Evolutionary conservation across 371 early-diverging fungal species (phyloP).

Genomic region (Mucor indicus): DNA sequence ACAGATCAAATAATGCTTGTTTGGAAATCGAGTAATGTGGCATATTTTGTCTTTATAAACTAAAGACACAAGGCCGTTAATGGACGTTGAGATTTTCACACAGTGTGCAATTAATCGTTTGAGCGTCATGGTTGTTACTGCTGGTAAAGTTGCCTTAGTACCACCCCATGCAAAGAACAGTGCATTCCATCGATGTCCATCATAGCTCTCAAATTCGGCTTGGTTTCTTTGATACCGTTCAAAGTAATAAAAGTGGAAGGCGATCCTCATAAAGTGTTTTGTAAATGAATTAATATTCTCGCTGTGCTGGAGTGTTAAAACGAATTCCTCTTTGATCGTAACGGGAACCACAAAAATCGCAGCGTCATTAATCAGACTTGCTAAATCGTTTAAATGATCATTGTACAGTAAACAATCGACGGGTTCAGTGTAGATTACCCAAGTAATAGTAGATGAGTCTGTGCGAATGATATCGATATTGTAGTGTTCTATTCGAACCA

Average conservation of each 20-base stretch:
- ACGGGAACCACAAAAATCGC: neutral
- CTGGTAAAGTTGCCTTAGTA: neutral
- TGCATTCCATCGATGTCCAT: neutral
- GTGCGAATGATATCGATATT: neutral
- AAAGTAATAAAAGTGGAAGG: neutral
- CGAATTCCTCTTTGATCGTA: neutral
- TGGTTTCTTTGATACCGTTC: no score
- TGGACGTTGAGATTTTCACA: neutral
- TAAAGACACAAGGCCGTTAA: neutral
- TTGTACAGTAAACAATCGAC: neutral
- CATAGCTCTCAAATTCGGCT: no score
- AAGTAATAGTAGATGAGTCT: neutral
- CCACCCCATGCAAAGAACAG: neutral
- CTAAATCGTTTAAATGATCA: neutral
- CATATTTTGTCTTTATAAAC: neutral
- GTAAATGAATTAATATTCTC: neutral
- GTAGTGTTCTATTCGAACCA: neutral
- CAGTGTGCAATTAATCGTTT: neutral
- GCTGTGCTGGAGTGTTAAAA: neutral
- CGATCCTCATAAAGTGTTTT: neutral
- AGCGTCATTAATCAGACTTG: neutral
- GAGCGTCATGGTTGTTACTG: neutral
- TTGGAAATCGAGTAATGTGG: neutral
- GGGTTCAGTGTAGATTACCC: neutral
- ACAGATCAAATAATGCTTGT: neutral